phyloP scores from a whole-genome alignment of 2,329 filamentous ascomycete genomes.

The Clarireedia homoeocarpa region DNA sequence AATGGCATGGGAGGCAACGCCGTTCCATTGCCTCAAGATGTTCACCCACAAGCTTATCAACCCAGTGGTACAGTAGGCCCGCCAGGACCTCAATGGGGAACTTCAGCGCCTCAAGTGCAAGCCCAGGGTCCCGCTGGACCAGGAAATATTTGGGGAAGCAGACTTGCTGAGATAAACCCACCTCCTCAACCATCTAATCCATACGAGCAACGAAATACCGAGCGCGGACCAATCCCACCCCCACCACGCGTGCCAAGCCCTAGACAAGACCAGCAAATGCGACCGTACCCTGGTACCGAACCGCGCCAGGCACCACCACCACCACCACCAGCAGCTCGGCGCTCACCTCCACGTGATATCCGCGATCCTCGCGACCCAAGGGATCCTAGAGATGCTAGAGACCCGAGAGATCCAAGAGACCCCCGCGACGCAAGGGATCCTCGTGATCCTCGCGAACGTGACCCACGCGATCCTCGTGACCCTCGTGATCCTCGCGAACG shows the following conservation, averaged over 20 bases:
- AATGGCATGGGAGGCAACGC: conserved; percentile 62
- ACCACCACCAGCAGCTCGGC: conserved; percentile 37
- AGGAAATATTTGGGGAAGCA: conserved; percentile 48
- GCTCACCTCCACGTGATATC: conserved; percentile 39
- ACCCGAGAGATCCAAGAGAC: conserved; percentile 31
- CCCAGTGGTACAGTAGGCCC: conserved; percentile 73
- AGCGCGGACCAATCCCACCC: conserved; percentile 59
- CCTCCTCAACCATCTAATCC: conserved; percentile 71
- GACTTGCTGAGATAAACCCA: conserved; percentile 72
- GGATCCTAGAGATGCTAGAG: neutral
- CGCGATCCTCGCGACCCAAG: conserved; percentile 1
- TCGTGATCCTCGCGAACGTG: conserved; percentile 10
- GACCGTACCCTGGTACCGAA: conserved; percentile 58
- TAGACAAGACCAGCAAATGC: conserved; percentile 61
- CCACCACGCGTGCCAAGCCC: conserved; percentile 62
- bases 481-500: neutral
- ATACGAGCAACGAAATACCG: conserved; percentile 70
- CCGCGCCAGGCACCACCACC: conserved; percentile 45
- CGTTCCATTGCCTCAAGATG: conserved; percentile 88
- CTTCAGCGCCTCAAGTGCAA: conserved; percentile 59
- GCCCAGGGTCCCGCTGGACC: conserved; percentile 36
- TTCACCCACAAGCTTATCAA: conserved; percentile 92
- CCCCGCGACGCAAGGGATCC: neutral
- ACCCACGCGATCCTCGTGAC: neutral
- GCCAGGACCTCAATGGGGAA: conserved; percentile 83